Conservation (phyloP, 139 green algal genomes). For the Medakamo hakoo region DNA sequence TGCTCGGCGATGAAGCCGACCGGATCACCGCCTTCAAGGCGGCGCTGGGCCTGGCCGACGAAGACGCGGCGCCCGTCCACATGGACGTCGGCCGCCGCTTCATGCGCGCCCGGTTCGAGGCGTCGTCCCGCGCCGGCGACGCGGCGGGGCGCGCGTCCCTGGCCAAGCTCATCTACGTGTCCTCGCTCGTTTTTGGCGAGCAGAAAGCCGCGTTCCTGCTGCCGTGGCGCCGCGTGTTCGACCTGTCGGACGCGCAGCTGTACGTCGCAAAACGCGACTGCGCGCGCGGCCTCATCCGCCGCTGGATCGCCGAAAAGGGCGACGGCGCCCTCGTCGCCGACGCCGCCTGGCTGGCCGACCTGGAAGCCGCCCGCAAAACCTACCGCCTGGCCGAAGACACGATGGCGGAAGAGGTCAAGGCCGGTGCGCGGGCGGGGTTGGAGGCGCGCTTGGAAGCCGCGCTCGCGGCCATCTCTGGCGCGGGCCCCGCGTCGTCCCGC, state of each 20-base stretch:
- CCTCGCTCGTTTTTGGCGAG: conserved; percentile 65
- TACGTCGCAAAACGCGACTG: conserved; percentile 69
- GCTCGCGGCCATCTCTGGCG: conserved; percentile 31
- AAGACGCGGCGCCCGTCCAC: conserved; percentile 79
- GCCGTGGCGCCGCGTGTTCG: conserved; percentile 83
- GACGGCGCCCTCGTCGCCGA: conserved; percentile 26
- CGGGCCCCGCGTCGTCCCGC: conserved; percentile 11
- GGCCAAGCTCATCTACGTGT: conserved; percentile 95
- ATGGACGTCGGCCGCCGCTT: conserved; percentile 77
- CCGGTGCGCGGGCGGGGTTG: conserved; percentile 33
- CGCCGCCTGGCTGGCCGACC: conserved; percentile 17
- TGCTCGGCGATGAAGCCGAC: conserved; percentile 19
- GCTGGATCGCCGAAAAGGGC: conserved; percentile 11
- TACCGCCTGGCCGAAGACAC: conserved; percentile 72
- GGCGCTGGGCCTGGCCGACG: conserved; percentile 68
- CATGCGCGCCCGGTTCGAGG: conserved; percentile 49
- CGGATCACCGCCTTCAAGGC: conserved; percentile 55
- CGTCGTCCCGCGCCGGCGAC: conserved; percentile 25
- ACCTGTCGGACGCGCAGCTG: conserved; percentile 68
- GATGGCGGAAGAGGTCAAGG: conserved; percentile 43
- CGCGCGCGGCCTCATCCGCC: conserved; percentile 57
- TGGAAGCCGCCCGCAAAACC: conserved; percentile 45
- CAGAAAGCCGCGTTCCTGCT: conserved; percentile 77
- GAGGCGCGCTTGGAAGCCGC: conserved; percentile 49
- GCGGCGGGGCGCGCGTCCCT: conserved; percentile 49